Evolutionary conservation across 163 green algal species (phyloP).

Genomic region (Scenedesmus sp.): DNA sequence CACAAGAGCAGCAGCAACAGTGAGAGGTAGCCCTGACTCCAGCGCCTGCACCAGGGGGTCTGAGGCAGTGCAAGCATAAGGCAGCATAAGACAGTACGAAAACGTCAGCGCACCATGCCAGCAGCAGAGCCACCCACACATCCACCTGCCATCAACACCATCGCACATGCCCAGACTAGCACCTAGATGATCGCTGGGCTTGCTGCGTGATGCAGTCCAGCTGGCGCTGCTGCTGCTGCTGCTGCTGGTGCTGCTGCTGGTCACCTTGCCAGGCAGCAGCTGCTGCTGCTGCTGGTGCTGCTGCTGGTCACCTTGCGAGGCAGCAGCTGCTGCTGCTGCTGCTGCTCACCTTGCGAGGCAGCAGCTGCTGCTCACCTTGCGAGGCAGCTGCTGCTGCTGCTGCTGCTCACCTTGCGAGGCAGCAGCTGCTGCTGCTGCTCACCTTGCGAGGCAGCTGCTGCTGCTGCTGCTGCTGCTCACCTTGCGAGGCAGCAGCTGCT

Average conservation of each 20-base stretch:
- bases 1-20: not conserved
- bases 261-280: not conserved
- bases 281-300: not conserved
- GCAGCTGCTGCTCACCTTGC: conserved; percentile 12
- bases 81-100: not conserved
- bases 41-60: not conserved
- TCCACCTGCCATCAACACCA: too few relatives aligned
- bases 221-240: not conserved
- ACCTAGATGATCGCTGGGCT: too few relatives aligned
- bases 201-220: not conserved
- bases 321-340: not conserved
- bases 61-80: not conserved
- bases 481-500: not conserved
- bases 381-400: not conserved
- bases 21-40: too few relatives aligned
- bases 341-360: not conserved
- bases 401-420: conserved; percentile 5
- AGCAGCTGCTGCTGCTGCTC: not conserved
- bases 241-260: not conserved
- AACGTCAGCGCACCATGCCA: not conserved
- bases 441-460: not conserved
- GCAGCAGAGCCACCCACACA: not conserved
- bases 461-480: not conserved
- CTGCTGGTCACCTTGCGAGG: conserved; percentile 15
- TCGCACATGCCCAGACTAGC: too few relatives aligned